Conservation (phyloP, 73 alveolate genomes). For the Paramecium octaurelia region DNA sequence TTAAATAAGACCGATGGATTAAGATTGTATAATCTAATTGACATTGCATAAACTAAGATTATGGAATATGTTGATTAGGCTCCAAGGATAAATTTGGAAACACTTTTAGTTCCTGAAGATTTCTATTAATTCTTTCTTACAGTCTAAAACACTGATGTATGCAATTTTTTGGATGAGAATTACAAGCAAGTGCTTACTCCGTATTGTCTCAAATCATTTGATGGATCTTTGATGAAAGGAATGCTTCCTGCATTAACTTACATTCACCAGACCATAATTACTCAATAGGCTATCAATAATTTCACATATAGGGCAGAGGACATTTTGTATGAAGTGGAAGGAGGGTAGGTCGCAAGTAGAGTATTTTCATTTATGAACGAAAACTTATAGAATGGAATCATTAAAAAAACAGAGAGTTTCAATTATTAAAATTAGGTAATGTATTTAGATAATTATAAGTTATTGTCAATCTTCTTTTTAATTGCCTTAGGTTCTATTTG, state of each 20-base stretch:
- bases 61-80: background rate
- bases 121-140: background rate
- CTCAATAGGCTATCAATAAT: background rate
- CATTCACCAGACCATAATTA: background rate
- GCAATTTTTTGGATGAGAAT: background rate
- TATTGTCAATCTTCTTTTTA: background rate
- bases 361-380: background rate
- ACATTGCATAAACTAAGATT: background rate
- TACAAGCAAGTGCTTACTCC: background rate
- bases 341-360: background rate
- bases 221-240: background rate
- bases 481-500: background rate
- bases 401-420: background rate
- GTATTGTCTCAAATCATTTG: background rate
- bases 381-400: background rate
- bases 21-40: background rate
- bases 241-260: background rate
- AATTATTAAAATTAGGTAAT: background rate
- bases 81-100: slow-evolving; percentile 9
- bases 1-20: background rate
- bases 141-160: slow-evolving; percentile 6
- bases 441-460: background rate
- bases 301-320: background rate
- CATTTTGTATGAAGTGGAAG: background rate
- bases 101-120: background rate